Base-by-base conservation (phyloP, 768 basidiomycete genomes). In the Thelephora aurantiotincta region DNA sequence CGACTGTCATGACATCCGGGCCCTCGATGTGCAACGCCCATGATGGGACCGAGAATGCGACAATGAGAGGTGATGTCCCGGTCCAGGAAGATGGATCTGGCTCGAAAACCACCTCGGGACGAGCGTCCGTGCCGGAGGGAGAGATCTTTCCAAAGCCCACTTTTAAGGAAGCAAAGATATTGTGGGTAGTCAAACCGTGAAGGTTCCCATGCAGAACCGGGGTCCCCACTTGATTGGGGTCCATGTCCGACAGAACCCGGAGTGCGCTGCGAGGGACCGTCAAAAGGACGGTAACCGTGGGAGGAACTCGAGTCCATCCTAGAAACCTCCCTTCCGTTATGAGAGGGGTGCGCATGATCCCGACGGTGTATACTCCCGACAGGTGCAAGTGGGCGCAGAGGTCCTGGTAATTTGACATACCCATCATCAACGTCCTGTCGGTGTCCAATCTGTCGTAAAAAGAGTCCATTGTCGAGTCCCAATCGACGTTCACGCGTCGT, bases 351-450 rank as follows among this genome's bases (percentile, higher is more conserved):
- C 37, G 37, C 38, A 61, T 16, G 26, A 54, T 50, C 0, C 46
- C 36, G 19, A 60, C 59, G 3, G 66, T 64, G 48, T 65, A 55
- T 0, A 76, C 52, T 12, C 64, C 66, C 19, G 66, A 57, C 12
- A 67, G 60, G 50, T 74, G 64, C 3, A 75, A 57, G 14, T 72
- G 66, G 14, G 62, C 55, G 44, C 63, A 69, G 44, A 78, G 56
- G 36, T 78, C 75, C 48, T 77, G 73, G 49, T 66, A 65, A 48
- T 66, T 60, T 37, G 62, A 57, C 18, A 52, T 58, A 33, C 52
- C 62, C 45, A 63, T 54, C 11, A 58, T 49, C 38, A 62, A 50
- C 16, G 51, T 51, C n/a, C 34, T 16, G 49, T 65, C 61, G 30
- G 46, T 35, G 44, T 55, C 36, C 35, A 53, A 38, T 62, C 65